Conservation (phyloP, 371 early-diverging fungal genomes). For the Zopfochytrium polystomum region DNA sequence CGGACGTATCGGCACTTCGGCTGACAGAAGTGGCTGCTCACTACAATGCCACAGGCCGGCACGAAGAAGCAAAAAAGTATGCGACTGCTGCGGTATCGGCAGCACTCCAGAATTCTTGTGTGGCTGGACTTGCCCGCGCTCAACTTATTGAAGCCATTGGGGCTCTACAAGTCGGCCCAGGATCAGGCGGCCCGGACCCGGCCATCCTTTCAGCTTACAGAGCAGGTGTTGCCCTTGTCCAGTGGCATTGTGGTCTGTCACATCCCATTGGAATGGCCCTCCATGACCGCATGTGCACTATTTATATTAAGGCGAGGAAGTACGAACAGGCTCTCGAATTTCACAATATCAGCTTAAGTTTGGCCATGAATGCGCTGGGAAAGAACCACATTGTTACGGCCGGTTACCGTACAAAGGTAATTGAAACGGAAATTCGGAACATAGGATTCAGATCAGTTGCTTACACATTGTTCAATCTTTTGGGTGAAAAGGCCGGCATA, state of each 20-base stretch:
- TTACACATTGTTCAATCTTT: not conserved
- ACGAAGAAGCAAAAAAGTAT: conserved; percentile 45
- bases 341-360: conserved; percentile 28
- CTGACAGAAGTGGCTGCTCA: conserved; percentile 40
- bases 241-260: conserved; percentile 43
- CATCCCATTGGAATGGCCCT: conserved; percentile 42
- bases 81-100: conserved; percentile 39
- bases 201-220: conserved; percentile 22
- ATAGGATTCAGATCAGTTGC: not conserved
- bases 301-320: conserved; percentile 26
- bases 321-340: conserved; percentile 34
- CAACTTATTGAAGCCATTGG: conserved; percentile 38
- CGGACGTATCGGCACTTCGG: conserved; percentile 27
- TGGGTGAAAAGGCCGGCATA: conserved; percentile 17
- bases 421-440: not conserved
- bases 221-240: conserved; percentile 25
- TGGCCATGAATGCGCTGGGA: conserved; percentile 40
- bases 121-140: conserved; percentile 35
- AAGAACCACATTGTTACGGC: conserved; percentile 45
- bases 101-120: conserved; percentile 26
- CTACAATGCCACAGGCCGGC: conserved; percentile 39
- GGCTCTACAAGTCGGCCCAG: conserved; percentile 13
- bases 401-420: conserved; percentile 42
- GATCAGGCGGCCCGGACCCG: conserved; percentile 5
- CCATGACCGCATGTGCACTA: conserved; percentile 40